A percentile compares a stretch with the other conserved stretches of the same genome.
Evolutionary conservation across 2,329 filamentous ascomycete genomes (phyloP).

Genomic region (Sphaerulina musiva): DNA sequence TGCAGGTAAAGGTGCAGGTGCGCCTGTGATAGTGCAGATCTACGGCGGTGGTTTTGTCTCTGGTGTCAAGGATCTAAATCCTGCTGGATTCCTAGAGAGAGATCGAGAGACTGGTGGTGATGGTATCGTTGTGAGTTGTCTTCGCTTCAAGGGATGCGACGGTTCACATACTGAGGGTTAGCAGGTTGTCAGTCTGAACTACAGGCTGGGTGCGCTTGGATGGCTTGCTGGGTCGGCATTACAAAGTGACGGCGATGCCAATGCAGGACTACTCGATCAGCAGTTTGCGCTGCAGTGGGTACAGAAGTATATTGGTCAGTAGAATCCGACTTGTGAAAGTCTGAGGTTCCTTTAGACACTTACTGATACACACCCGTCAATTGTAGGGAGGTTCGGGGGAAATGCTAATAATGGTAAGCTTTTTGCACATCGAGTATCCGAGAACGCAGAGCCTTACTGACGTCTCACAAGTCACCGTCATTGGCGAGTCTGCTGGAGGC

Average conservation of each 20-base stretch:
- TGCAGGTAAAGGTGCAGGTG: conserved; percentile 31
- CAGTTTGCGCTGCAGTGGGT: conserved; percentile 54
- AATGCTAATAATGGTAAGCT: conserved; percentile 32
- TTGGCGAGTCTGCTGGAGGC: conserved; percentile 49
- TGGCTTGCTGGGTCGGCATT: conserved; percentile 43
- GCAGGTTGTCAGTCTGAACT: conserved; percentile 37
- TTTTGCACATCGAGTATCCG: too few relatives aligned
- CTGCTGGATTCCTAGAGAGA: conserved; percentile 25
- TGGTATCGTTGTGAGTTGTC: neutral
- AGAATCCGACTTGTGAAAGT: too few relatives aligned
- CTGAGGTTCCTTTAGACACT: too few relatives aligned
- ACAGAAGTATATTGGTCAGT: conserved; percentile 31
- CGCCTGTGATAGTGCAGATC: conserved; percentile 40
- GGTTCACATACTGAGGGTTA: neutral
- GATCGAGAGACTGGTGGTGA: neutral
- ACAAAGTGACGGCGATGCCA: conserved; percentile 40
- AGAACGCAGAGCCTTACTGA: neutral
- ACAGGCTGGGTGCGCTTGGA: conserved; percentile 45
- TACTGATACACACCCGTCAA: too few relatives aligned
- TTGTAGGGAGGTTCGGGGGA: conserved; percentile 41
- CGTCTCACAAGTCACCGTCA: conserved; percentile 30
- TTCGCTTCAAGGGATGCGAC: neutral
- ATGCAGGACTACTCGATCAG: conserved; percentile 49
- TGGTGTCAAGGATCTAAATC: conserved; percentile 37
- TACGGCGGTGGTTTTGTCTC: conserved; percentile 43